A percentile compares a stretch with the other conserved stretches of the same genome.
phyloP scores from a whole-genome alignment of 257 asterid species.

The Agastache rugosa region DNA sequence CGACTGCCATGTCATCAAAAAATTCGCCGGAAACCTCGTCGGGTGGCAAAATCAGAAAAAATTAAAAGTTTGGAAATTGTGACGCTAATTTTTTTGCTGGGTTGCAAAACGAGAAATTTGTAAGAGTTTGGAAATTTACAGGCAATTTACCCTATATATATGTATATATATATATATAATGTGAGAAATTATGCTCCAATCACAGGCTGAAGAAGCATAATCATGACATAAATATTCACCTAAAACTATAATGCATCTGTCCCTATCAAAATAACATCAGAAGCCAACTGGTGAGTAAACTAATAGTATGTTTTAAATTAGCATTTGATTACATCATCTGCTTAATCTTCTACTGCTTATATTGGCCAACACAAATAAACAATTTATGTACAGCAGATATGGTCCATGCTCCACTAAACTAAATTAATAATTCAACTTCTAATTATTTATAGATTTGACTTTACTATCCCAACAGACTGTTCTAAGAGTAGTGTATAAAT shows the following conservation, averaged over 20 bases:
- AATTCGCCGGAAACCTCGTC: too few relatives aligned
- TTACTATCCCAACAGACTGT: conserved; percentile 14
- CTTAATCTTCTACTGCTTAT: background rate
- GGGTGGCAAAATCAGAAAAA: too few relatives aligned
- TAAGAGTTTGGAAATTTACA: too few relatives aligned
- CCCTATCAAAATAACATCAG: conserved; percentile 2
- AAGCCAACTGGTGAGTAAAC: background rate
- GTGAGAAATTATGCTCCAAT: background rate
- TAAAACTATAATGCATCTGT: conserved; percentile 2
- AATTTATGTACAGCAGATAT: conserved; percentile 13
- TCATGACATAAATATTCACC: conserved; percentile 26
- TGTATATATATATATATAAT: too few relatives aligned
- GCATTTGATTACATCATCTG: conserved; percentile 14
- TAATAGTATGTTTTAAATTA: background rate
- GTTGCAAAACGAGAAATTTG: too few relatives aligned
- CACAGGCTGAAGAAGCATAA: background rate
- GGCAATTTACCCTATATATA: too few relatives aligned
- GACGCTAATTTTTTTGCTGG: too few relatives aligned
- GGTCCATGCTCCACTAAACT: conserved; percentile 15
- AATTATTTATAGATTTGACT: conserved; percentile 25
- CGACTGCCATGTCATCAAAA: too few relatives aligned
- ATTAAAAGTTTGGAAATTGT: too few relatives aligned
- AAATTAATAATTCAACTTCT: background rate
- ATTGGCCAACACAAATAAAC: background rate
- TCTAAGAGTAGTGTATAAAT: conserved; percentile 2